Evolutionary conservation across 306 rosid species (phyloP), one percentile per base, ranked within the genome.

Genomic region (Lotus japonicus): DNA sequence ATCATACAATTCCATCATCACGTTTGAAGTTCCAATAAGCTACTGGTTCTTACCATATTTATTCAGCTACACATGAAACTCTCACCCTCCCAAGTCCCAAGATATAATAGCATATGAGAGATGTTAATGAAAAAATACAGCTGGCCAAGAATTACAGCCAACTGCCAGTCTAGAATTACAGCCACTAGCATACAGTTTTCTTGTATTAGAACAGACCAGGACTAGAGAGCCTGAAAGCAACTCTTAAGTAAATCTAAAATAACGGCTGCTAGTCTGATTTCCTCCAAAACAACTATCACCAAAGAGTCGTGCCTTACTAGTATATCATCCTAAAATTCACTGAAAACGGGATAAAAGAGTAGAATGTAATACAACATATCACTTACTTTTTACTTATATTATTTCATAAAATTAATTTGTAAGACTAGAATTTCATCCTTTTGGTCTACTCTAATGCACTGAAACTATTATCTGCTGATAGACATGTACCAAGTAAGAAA

Each of bases 31-130:
- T 46, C 54, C 19, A 9, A n/a, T 70, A 9, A 53, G 52, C 23
- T 15, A 63, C 15, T 23, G 9, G 46, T 45, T 41, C 44, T 8
- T 16, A 16, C 16, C 26, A 39, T 38, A 41, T 66, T 54, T 58
- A 63, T 77, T 60, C 21, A 63, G 6, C 56, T 21, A 16, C 33
- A 26, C 61, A 61, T 61, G 55, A 41, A 41, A 57, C 52, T 55
- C 53, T 45, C 38, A 79, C 72, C 57, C 43, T 68, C 2, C 56
- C 64, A n/a, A n/a, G n/a, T n/a, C n/a, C n/a, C n/a, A 74, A 79
- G 35, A 18, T 39, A 58, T 11, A 13, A 68, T 56, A 45, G 51
- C 33, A 64, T 10, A 21, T 63, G 59, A 56, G 59, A n/a, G n/a
- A 58, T 64, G 53, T 18, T 18, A 49, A 43, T 33, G 4, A 33